Conservation (phyloP, 106 monocot genomes). For the Narthecium ossifragum region DNA sequence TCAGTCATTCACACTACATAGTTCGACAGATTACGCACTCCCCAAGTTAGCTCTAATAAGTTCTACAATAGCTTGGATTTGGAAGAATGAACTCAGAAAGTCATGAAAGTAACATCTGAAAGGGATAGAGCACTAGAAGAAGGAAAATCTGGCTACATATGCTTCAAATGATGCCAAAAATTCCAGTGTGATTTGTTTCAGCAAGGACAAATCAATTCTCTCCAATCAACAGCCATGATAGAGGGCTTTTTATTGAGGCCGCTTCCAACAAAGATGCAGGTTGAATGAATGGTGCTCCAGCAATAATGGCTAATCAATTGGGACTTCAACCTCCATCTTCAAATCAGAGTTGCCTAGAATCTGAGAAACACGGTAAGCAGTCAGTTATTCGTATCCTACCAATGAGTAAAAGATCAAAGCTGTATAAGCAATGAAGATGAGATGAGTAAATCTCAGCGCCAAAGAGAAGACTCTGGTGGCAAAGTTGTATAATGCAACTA, state of each 20-base stretch:
- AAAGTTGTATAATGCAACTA: too few species aligned
- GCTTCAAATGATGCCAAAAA: too few species aligned
- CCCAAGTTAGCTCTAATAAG: neutral
- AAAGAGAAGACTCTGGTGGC: too few species aligned
- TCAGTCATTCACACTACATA: neutral
- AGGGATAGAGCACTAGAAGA: too few species aligned
- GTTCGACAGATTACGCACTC: neutral
- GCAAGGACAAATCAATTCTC: neutral
- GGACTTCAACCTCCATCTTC: constrained; percentile 84
- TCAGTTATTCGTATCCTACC: too few species aligned
- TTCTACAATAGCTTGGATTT: neutral
- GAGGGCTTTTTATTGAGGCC: neutral
- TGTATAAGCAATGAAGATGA: too few species aligned
- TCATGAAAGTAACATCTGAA: neutral
- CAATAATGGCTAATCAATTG: constrained; percentile 50
- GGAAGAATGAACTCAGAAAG: neutral
- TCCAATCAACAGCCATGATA: neutral
- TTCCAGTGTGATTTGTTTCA: neutral
- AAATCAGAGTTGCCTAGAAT: constrained; percentile 56
- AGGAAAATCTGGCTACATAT: too few species aligned
- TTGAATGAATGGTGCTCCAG: neutral
- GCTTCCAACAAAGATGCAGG: neutral
- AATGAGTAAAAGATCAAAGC: too few species aligned
- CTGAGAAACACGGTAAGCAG: constrained; percentile 18
- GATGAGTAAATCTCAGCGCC: too few species aligned